Base-by-base conservation (phyloP, 2,329 filamentous ascomycete genomes). In the Fusarium denticulatum region DNA sequence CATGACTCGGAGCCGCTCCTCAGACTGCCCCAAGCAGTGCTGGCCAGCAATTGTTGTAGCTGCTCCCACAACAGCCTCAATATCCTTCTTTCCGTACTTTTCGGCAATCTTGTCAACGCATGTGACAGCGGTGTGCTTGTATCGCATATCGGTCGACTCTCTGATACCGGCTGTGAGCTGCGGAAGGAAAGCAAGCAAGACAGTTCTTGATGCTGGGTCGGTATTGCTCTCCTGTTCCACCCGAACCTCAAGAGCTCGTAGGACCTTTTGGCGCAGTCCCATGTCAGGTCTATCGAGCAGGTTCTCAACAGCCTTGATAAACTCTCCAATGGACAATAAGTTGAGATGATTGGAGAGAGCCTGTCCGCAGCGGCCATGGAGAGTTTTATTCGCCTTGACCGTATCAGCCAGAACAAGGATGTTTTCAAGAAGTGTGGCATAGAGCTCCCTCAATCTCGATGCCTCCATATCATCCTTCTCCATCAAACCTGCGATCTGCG, bases 51-150 rank as follows among this genome's bases (percentile, higher is more conserved):
- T 92, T 4, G 92, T 92, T 67, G 91, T 86, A 9, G 95, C 94
- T 10, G 95, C 93, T 9, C 89, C 89, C 32, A 93, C 87, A 49
- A 97, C 93, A 49, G 91, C 91, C 74, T 93, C 90, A 4, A 93
- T 87, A 78, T 97, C 94, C 81, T 95, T 97, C 86, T 96, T 97
- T 75, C 96, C 97, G 80, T 97, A 98, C 81, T 96, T 96, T 83
- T 98, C 95, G 6, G 94, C 90, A 71, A 99, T 97, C 81, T 94
- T 94, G 83, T 98, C 95, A 49, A 98, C 92, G 77, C 96, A 98
- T 40, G 91, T 91, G 70, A 99, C 91, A 3, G 95, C 94, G 16
- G 94, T 94, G 77, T 95, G 92, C 83, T 96, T 95, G 81, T 96
- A 92, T 34, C 90, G 87, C 60, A 92, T 88, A 74, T 96, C 91